These are phyloP conservation scores for Clavaria fumosa DNA, from an alignment of 768 basidiomycete genomes.

Conservation along the genomic window DNA sequence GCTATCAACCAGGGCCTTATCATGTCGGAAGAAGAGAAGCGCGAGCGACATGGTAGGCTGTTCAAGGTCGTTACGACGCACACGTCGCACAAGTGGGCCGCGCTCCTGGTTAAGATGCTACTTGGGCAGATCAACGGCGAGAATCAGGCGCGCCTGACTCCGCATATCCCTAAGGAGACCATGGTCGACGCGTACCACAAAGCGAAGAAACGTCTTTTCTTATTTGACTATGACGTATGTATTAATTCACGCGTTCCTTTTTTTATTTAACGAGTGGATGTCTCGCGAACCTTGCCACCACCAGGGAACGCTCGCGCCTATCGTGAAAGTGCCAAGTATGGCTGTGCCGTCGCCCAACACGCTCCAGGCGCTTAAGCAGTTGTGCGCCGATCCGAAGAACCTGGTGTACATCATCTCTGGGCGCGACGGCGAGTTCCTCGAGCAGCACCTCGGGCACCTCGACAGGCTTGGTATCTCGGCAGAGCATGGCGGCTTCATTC, in stretches of 20 bases:
- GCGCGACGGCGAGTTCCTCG: slow-evolving; percentile 84
- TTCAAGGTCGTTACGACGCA: slow-evolving; percentile 82
- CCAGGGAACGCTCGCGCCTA: slow-evolving; percentile 90
- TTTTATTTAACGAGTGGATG: too few relatives aligned
- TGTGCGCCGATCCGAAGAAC: slow-evolving; percentile 74
- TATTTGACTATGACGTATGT: slow-evolving; percentile 93
- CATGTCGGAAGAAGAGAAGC: slow-evolving; percentile 71
- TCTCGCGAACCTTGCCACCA: too few relatives aligned
- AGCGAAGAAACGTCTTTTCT: slow-evolving; percentile 73
- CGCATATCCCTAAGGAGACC: slow-evolving; percentile 53
- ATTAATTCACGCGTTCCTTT: too few relatives aligned
- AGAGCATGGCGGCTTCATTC: slow-evolving; percentile 90
- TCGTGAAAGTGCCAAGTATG: slow-evolving; percentile 85
- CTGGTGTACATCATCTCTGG: slow-evolving; percentile 96
- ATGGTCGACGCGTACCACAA: slow-evolving; percentile 44
- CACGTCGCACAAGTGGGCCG: slow-evolving; percentile 92
- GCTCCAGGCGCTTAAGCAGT: slow-evolving; percentile 52
- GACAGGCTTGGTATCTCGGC: slow-evolving; percentile 77
- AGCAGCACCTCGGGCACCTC: slow-evolving; percentile 81
- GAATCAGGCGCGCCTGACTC: slow-evolving; percentile 71
- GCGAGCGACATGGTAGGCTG: slow-evolving; percentile 53
- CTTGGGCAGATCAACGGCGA: slow-evolving; percentile 66
- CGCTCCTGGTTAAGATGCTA: slow-evolving; percentile 76
- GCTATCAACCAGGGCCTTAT: slow-evolving; percentile 80
- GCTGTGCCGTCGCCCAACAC: slow-evolving; percentile 68